Base-by-base conservation (phyloP, 495 filamentous ascomycete species). In the Penicillium nucicola region DNA sequence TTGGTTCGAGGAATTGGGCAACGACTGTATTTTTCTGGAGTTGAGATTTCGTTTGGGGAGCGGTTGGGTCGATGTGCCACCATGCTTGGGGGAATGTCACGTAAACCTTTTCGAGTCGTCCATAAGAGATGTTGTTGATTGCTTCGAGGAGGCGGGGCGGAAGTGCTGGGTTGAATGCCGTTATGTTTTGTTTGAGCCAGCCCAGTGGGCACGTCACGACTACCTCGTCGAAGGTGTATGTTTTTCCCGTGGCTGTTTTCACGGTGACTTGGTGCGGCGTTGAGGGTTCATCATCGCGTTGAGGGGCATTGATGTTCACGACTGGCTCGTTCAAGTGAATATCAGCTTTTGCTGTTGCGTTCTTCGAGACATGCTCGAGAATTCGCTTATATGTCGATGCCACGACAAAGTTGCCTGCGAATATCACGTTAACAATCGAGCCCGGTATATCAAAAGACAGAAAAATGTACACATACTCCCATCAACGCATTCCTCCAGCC, bases 401-500 rank as follows among this genome's bases (percentile, higher is more conserved):
- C 43, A 92, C 86, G 59, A 97, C 95, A 23, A 88, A 77, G 63
- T 96, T 97, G 56, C 89, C 92, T 93, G 5, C 12, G 9, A 17
- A 11, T 11, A n/a, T 22, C 4, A 37, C 17, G 25, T 48, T 39
- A 48, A 35, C 25, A 6, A 33, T n/a, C 2, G 11, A 38, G 19
- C 5, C 23, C 14, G 10, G 34, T 3, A 31, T 3, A 8, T 15
- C 40, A 48, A 4, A 34, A 7, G 23, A 23, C 40, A 48, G 2
- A 30, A 9, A 19, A 23, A 25, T 22, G 2, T 10, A 36, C 33
- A 76, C 83, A 64, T 66, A 88, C 89, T 85, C 40, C 91, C 92
- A 60, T 95, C 92, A 58, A 96, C 84, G 50, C 87, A 91, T 69
- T 97, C 90, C 67, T 98, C 93, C n/a, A 98, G 62, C 78, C 86